phyloP scores from a whole-genome alignment of 2,329 filamentous ascomycete species.

The Stemphylium lycopersici region DNA sequence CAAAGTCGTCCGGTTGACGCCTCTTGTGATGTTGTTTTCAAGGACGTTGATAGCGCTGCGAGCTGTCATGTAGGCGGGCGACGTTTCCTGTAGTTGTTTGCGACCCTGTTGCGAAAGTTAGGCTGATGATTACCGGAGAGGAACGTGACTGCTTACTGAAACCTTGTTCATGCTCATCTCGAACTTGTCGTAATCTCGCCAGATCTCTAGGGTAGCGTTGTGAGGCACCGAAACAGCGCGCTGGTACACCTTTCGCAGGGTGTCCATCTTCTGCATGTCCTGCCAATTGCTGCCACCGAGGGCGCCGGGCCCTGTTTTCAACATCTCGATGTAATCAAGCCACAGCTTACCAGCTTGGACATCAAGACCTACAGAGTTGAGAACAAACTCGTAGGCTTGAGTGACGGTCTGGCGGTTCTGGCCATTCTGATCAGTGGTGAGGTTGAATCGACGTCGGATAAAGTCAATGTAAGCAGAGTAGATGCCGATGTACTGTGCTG shows the following conservation, averaged over 20 bases:
- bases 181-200: constrained; percentile 98
- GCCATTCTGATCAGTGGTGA: constrained; percentile 78
- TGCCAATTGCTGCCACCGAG: constrained; percentile 90
- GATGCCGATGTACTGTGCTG: constrained; percentile 80
- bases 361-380: constrained; percentile 88
- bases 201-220: constrained; percentile 78
- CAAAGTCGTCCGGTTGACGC: constrained; percentile 76
- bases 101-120: constrained; percentile 68
- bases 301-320: constrained; percentile 84
- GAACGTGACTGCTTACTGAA: constrained; percentile 65
- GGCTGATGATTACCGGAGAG: neutral
- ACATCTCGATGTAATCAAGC: constrained; percentile 93
- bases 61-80: constrained; percentile 93
- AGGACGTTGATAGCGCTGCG: constrained; percentile 87
- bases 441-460: constrained; percentile 86
- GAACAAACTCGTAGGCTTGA: constrained; percentile 89
- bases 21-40: constrained; percentile 87
- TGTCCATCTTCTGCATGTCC: constrained; percentile 97
- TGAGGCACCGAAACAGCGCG: constrained; percentile 87
- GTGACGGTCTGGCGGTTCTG: constrained; percentile 79
- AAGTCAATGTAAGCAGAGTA: constrained; percentile 97
- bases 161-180: constrained; percentile 93
- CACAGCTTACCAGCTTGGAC: constrained; percentile 88
- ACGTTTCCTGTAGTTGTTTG: constrained; percentile 92
- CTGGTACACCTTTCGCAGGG: constrained; percentile 89